Evolutionary conservation across 495 filamentous ascomycete genomes (phyloP), one percentile per base, ranked within the genome.

Genomic region (Penicillium cinerascens): DNA sequence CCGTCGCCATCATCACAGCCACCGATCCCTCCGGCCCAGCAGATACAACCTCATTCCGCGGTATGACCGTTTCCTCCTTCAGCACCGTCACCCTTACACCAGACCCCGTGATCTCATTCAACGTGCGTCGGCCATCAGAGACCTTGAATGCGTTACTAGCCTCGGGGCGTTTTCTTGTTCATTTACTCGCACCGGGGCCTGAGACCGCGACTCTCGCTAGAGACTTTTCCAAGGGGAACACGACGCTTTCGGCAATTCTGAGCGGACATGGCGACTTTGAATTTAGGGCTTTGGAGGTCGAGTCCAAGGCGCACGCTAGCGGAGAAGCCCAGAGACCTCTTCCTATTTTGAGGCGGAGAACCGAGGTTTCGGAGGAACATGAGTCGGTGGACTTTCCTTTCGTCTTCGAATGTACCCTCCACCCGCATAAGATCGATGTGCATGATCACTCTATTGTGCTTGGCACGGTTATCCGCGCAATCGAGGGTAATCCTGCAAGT

Each of bases 21-120:
- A 72, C 67, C 46, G 67, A 68, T 7, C 80, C 65, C 36, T 42
- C 50, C 44, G 60, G 58, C 18, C 45, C 47, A 16, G 23, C 54
- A 38, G 51, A 65, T 25, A 54, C 60, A 44, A 56, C 57, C 13
- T 60, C 65, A 27, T 66, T 71, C 47, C 74, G 78, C 21, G 90
- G 82, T 46, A 86, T 93, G 76, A 91, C 88, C 21, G 84, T 92
- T 56, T 95, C 90, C 17, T 91, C 87, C 11, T 87, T 95, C 73
- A 91, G 81, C 17, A 89, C 87, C 0, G 79, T 95, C 21, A 80
- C 85, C 0, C 73, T 93, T 1, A 51, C 61, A 11, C 89, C 89
- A 0, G 58, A 71, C 4, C 88, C 90, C 0, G 75, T 86, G 22
- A 78, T 93, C 33, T 85, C 84, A 29, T 92, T 95, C 79, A 95